These are phyloP conservation scores for Sinapis alba DNA, from an alignment of 441 rosid genomes.

Conservation along the genomic window DNA sequence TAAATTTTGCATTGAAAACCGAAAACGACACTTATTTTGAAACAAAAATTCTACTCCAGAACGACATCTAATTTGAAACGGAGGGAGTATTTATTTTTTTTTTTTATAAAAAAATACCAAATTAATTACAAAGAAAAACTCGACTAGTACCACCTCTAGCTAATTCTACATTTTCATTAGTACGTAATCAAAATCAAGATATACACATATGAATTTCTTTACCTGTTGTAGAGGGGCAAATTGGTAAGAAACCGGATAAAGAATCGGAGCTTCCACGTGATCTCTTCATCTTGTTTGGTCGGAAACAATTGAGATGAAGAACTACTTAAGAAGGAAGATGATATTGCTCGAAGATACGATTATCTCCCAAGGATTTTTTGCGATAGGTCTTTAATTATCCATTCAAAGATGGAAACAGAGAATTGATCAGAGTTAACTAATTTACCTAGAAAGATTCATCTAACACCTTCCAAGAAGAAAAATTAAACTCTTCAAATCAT, in stretches of 20 bases:
- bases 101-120: not conserved
- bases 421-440: conserved; percentile 3
- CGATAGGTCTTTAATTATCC: not conserved
- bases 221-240: conserved; percentile 66
- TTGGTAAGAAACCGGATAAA: conserved; percentile 72
- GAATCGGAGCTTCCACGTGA: conserved; percentile 83
- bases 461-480: conserved; percentile 4
- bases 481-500: not conserved
- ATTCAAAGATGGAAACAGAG: conserved; percentile 14
- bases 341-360: conserved; percentile 8
- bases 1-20: too few species aligned
- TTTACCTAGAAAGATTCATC: not conserved
- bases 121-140: not conserved
- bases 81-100: too few species aligned
- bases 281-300: conserved; percentile 60
- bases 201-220: not conserved
- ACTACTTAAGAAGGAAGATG: not conserved
- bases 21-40: too few species aligned
- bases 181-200: not conserved
- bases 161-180: conserved; percentile 1
- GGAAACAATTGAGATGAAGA: conserved; percentile 20
- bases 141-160: not conserved
- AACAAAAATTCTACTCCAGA: too few species aligned
- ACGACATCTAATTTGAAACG: too few species aligned
- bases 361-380: conserved; percentile 18